Evolutionary conservation across 176 grass and related monocot genomes (phyloP).

Genomic region (Tuctoria greenei): DNA sequence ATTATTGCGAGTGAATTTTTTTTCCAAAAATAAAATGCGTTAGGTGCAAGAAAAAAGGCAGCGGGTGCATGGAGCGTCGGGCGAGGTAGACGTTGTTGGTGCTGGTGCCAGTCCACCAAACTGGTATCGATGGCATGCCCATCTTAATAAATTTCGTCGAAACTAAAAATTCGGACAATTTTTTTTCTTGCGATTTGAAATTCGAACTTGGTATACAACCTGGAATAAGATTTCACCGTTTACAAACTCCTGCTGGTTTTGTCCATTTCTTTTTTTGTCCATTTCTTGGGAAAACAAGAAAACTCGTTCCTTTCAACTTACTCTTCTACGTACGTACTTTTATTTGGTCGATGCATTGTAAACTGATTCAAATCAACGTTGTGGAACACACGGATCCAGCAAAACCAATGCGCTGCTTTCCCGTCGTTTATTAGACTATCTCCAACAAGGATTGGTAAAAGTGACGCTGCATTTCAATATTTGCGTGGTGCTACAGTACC

Average conservation of each 20-base stretch:
- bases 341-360: not conserved
- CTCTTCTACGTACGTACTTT: not conserved
- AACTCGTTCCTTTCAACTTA: not conserved
- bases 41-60: not conserved
- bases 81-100: not conserved
- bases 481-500: too few relatives aligned
- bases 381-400: not conserved
- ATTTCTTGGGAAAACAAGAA: not conserved
- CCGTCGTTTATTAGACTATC: too few relatives aligned
- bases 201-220: not conserved
- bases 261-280: not conserved
- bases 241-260: too few relatives aligned
- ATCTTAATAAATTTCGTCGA: not conserved
- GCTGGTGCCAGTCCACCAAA: not conserved
- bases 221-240: not conserved
- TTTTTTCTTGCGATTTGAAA: not conserved
- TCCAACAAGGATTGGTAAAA: too few relatives aligned
- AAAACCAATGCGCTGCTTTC: not conserved
- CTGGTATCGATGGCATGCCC: not conserved
- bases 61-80: not conserved
- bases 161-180: not conserved
- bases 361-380: not conserved
- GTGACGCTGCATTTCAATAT: too few relatives aligned
- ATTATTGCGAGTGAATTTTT: slow-evolving; percentile 16
- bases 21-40: not conserved